Base-by-base conservation (phyloP, 768 basidiomycete genomes). In the Imleria badia region DNA sequence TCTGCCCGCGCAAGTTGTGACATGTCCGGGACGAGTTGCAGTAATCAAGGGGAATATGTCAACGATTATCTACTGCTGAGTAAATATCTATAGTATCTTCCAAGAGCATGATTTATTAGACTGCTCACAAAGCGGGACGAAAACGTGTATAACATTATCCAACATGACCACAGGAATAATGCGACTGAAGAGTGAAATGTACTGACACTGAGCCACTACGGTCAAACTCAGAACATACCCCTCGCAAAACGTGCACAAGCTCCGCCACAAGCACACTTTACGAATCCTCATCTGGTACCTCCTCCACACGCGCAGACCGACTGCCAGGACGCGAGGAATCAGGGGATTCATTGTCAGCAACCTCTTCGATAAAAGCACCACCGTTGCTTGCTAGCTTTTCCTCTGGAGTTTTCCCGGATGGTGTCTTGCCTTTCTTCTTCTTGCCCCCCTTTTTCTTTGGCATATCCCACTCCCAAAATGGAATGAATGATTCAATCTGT, bases 401-500 rank as follows among this genome's bases (percentile, higher is more conserved):
- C 60, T 75, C 77, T 6, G 60, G 59, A 5, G 74, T 75, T 44
- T 60, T 62, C 7, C 51, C 63, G 2, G 52, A 55, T 5, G 46
- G 45, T 1, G 60, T 42, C 54, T 84, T 81, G 15, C 71, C 73
- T 66, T 82, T 84, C 74, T 77, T 83, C 76, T 86, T 88, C 75
- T 85, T 88, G 31, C 76, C 72, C 49, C 75, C 78, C 76, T 86
- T 87, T 66, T 84, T 83, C 54, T 87, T 87, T 2, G 84, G 85
- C 26, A 92, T 58, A 66, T 98, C 95, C 94, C 95, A 99, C 63
- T 93, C 96, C 91, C 93, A 99, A 19, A 91, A 71, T 19, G 97
- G 97, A 62, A 96, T 90, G 74, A 98, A 99, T 2, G 94, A 97
- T 43, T 98, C 97, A 53, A 99, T 84, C 96, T 98, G 63, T n/a